Evolutionary conservation across 768 basidiomycete species (phyloP).

Genomic region (Boletus patriciae): DNA sequence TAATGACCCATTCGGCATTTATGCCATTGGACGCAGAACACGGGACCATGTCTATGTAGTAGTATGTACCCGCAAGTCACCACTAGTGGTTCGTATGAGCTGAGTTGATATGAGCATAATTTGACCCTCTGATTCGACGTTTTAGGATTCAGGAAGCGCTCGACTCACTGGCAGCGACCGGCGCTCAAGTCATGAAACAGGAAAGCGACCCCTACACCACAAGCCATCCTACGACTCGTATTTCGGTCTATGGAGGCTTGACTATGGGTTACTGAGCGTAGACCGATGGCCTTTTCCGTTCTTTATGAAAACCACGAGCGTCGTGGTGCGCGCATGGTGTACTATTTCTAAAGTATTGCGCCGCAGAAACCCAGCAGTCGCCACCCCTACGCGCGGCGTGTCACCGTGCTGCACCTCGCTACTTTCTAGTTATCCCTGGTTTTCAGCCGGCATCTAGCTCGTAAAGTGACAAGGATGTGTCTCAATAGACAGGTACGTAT

Average conservation of each 20-base stretch:
- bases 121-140: too few species aligned
- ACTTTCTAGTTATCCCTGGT: neutral
- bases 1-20: neutral
- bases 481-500: slow-evolving; percentile 19
- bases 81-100: too few species aligned
- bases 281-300: neutral
- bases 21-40: too few species aligned
- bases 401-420: neutral
- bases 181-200: neutral
- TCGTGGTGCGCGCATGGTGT: slow-evolving; percentile 14
- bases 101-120: too few species aligned
- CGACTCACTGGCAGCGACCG: too few species aligned
- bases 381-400: neutral
- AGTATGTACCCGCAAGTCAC: too few species aligned
- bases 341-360: slow-evolving; percentile 4
- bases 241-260: neutral
- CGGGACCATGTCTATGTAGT: too few species aligned
- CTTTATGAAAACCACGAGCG: slow-evolving; percentile 8
- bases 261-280: neutral
- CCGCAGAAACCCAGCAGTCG: neutral
- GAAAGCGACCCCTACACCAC: neutral
- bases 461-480: slow-evolving; percentile 13
- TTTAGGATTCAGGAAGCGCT: too few species aligned
- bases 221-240: too few species aligned
- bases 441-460: neutral